Evolutionary conservation across 2,329 filamentous ascomycete genomes (phyloP).

Genomic region (Exophiala aquamarina): DNA sequence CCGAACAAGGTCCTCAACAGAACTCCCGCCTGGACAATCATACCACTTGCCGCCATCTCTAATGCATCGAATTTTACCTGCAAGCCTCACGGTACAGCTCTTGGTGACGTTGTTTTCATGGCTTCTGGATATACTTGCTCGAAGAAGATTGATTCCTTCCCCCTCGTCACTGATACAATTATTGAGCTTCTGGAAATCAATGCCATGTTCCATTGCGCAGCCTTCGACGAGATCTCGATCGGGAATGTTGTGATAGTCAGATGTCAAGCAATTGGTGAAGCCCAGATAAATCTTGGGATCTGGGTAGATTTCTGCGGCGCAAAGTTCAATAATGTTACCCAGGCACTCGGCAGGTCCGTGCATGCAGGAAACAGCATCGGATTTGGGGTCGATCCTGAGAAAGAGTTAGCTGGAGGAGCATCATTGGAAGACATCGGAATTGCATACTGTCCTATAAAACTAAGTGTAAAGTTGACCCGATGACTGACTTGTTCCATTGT

Average conservation of each 20-base stretch:
- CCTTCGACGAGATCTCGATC: slow-evolving; percentile 74
- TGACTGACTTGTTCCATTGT: slow-evolving; percentile 78
- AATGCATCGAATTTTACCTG: slow-evolving; percentile 80
- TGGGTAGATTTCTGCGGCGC: slow-evolving; percentile 68
- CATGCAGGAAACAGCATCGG: slow-evolving; percentile 82
- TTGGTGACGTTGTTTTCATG: slow-evolving; percentile 62
- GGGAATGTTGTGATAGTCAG: slow-evolving; percentile 75
- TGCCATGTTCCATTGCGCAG: slow-evolving; percentile 86
- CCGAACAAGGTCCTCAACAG: slow-evolving; percentile 65
- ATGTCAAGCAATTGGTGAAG: slow-evolving; percentile 86
- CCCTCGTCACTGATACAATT: slow-evolving; percentile 66
- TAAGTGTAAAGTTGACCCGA: slow-evolving; percentile 88
- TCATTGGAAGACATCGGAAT: slow-evolving; percentile 8
- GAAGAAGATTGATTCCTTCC: slow-evolving; percentile 52
- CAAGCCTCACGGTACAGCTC: slow-evolving; percentile 77
- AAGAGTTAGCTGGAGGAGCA: slow-evolving; percentile 3
- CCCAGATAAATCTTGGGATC: slow-evolving; percentile 75
- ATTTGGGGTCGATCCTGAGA: slow-evolving; percentile 61
- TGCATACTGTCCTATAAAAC: slow-evolving; percentile 78
- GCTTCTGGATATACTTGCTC: slow-evolving; percentile 52
- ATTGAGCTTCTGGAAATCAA: slow-evolving; percentile 79
- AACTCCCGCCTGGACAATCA: slow-evolving; percentile 33
- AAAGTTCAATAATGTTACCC: slow-evolving; percentile 92
- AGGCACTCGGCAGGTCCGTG: slow-evolving; percentile 90
- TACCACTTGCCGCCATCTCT: slow-evolving; percentile 64